Base-by-base conservation (phyloP, 768 basidiomycete species). In the Coprinopsis cinerea region DNA sequence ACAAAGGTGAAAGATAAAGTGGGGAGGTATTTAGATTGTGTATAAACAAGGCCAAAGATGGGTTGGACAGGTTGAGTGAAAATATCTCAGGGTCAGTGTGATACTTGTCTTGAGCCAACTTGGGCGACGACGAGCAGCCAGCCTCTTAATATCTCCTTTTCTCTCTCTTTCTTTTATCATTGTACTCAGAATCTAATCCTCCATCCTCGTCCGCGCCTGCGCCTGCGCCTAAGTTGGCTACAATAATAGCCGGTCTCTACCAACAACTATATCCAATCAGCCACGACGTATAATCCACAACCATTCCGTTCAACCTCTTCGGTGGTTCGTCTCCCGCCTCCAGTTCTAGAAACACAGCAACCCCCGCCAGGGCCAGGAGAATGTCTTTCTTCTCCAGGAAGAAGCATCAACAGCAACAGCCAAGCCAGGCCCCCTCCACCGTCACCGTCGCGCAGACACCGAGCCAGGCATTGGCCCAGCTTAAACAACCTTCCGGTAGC, bases 301-400 rank as follows among this genome's bases (percentile, higher is more conserved):
- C 44, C 40, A 51, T 51, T 51, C 50, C 50, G 50, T 45, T 39
- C 50, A 23, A 45, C 35, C 23, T 43, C 44, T 45, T 45, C 20
- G 11, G 25, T 14, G 18, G 26, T 20, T 45, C 50, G 32, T 15
- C 43, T 17, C 13, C 27, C 23, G 32, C 25, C 11, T 20, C 50
- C 50, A 23, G 43, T 24, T 45, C 13, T 20, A 44, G 30, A 10
- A 35, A 32, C 43, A 46, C 35, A 26, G 44, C n/a, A 20, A 44
- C 14, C 25, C 17, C 17, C 22, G 40, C 30, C 37, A 49, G 78
- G 68, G 61, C 79, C 56, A 72, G 82, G 67, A 84, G 84, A 81
- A 92, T 92, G 89, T 89, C 88, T 77, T 92, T 90, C 87, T 92
- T 92, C 79, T 85, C 81, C 37, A 79, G 87, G 78, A 89, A 83